Evolutionary conservation across 306 rosid species (phyloP).

Genomic region (Trifolium dubium): DNA sequence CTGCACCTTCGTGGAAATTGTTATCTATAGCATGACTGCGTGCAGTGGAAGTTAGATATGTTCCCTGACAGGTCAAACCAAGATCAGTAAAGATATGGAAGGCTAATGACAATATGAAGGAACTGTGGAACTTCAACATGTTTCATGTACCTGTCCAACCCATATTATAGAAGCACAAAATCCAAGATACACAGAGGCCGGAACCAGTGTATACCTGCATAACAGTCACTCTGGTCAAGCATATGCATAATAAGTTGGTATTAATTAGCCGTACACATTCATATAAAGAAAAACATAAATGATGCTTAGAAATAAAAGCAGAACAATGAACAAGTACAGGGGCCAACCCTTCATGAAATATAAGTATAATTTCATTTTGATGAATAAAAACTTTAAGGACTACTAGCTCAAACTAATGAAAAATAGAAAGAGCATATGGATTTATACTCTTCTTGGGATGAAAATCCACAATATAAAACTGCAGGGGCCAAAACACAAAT

Average conservation of each 20-base stretch:
- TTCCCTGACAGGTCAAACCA: conserved; percentile 66
- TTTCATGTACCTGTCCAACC: conserved; percentile 84
- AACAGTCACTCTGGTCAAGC: conserved; percentile 32
- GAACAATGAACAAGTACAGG: neutral
- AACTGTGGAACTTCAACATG: conserved; percentile 35
- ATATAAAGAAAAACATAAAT: conserved; percentile 29
- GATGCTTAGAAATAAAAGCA: conserved; percentile 24
- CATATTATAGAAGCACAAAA: conserved; percentile 97
- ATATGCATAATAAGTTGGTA: conserved; percentile 12
- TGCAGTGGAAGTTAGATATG: conserved; percentile 88
- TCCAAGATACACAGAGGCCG: conserved; percentile 88
- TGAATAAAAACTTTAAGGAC: neutral
- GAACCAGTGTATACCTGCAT: conserved; percentile 92
- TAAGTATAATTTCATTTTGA: neutral
- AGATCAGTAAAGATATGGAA: conserved; percentile 31
- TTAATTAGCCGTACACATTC: conserved; percentile 9
- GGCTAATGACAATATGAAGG: conserved; percentile 31
- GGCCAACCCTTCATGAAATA: conserved; percentile 2
- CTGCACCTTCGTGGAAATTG: conserved; percentile 74
- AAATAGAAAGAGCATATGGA: neutral
- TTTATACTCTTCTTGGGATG: neutral
- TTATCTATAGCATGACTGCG: conserved; percentile 71
- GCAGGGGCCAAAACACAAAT: neutral
- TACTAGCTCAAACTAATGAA: neutral
- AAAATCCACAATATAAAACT: neutral